A percentile compares a stretch with the other conserved stretches of the same genome.
These are phyloP conservation scores for Botrytis fabae DNA, from an alignment of 2,329 filamentous ascomycete genomes.

Conservation along the genomic window DNA sequence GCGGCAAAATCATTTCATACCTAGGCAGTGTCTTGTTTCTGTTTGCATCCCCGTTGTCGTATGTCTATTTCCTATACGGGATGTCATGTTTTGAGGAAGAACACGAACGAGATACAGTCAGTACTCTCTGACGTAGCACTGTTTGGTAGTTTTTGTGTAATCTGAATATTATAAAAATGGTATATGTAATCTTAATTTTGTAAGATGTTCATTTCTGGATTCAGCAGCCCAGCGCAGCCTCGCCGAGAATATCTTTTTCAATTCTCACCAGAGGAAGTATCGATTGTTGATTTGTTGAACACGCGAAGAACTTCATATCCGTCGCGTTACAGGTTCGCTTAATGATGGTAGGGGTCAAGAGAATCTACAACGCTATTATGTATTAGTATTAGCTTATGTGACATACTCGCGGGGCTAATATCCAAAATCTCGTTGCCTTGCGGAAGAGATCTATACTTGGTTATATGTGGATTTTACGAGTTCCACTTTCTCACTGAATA, in stretches of 20 bases:
- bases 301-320: background rate
- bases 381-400: slow-evolving; percentile 5
- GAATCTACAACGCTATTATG: background rate
- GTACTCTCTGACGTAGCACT: slow-evolving; percentile 16
- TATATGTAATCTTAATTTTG: slow-evolving; percentile 22
- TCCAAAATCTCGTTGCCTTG: slow-evolving; percentile 23
- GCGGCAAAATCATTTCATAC: slow-evolving; percentile 6
- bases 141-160: slow-evolving; percentile 8
- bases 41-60: slow-evolving; percentile 15
- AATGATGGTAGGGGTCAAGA: background rate
- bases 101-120: slow-evolving; percentile 21
- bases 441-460: slow-evolving; percentile 15
- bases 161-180: slow-evolving; percentile 15
- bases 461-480: slow-evolving; percentile 3
- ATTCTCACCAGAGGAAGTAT: background rate
- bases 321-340: slow-evolving; percentile 8
- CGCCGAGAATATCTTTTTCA: slow-evolving; percentile 1
- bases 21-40: background rate
- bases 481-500: background rate
- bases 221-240: slow-evolving; percentile 11
- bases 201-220: background rate
- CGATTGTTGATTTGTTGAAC: slow-evolving; percentile 9
- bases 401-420: slow-evolving; percentile 7
- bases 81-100: slow-evolving; percentile 15
- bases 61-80: slow-evolving; percentile 3